Conservation (phyloP, 345 rosid species). For the Lumnitzera littorea region DNA sequence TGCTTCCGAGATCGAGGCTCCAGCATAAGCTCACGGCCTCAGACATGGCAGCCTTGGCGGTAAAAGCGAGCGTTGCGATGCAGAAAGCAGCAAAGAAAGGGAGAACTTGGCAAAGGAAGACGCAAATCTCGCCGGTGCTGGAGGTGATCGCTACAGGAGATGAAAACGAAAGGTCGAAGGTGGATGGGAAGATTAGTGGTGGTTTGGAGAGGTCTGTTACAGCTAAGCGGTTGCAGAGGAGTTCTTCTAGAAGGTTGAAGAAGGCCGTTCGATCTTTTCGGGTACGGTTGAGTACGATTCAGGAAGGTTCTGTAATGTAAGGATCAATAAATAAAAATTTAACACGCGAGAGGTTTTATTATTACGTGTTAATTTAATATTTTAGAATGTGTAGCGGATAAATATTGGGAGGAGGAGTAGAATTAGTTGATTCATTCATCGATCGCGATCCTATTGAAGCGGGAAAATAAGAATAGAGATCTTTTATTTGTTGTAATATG, state of each 20-base stretch:
- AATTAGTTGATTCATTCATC: too few relatives aligned
- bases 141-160: conserved; percentile 4
- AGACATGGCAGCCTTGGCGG: conserved; percentile 30
- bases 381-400: too few relatives aligned
- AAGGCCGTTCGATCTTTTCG: conserved; percentile 10
- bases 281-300: conserved; percentile 13
- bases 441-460: too few relatives aligned
- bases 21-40: conserved; percentile 14
- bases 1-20: conserved; percentile 17
- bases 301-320: conserved; percentile 4
- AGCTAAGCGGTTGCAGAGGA: conserved; percentile 3
- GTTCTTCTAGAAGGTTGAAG: conserved; percentile 7
- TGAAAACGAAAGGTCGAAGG: neutral
- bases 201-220: neutral
- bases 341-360: too few relatives aligned
- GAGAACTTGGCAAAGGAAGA: neutral
- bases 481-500: too few relatives aligned
- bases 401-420: too few relatives aligned
- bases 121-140: conserved; percentile 11
- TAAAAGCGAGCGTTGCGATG: conserved; percentile 28
- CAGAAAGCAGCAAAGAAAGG: conserved; percentile 5
- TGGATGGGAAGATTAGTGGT: neutral
- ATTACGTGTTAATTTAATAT: too few relatives aligned
- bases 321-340: too few relatives aligned
- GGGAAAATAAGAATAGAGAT: too few relatives aligned